Evolutionary conservation across 2,329 filamentous ascomycete genomes (phyloP), one percentile per base, ranked within the genome.

Genomic region (Chalara sp.): DNA sequence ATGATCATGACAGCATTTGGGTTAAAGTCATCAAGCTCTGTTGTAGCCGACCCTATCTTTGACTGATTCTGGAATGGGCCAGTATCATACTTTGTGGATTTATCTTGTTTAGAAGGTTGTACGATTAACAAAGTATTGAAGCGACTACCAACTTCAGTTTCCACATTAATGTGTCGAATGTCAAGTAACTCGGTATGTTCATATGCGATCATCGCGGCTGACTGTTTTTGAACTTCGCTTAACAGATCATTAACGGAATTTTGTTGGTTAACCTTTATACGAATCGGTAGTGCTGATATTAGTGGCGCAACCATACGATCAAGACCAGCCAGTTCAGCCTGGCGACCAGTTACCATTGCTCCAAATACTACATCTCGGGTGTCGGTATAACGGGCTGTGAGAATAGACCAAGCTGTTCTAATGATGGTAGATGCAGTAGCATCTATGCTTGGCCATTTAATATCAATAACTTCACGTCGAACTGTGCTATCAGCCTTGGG

Each of bases 401-500:
- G 59, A 6, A 72, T 50, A 11, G 68, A 66, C 70, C 68, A 72
- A 1, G 69, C 69, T 2, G 39, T 32, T 3, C 50, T 73, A 2
- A 76, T 58, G 35, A 66, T 63, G 28, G 74, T 75, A 54, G 77
- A 77, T 43, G 74, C 12, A 63, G 59, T 44, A 63, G 66, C 74
- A 74, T 77, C 58, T 72, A 76, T 1, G 67, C 59, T 43, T 70
- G 61, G 54, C 69, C 66, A 2, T 10, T 30, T n/a, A n/a, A 11
- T 33, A 5, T 41, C 6, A 21, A 28, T 21, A 29, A 49, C 7
- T 12, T 11, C 6, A 6, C 29, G 46, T 33, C 21, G 5, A 13
- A 39, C 29, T 2, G 5, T 47, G 31, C 3, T 5, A 11, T n/a
- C 35, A 4, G 32, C 11, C 32, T 28, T 10, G 10, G 51, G 43